Percentiles rank a stretch among this genome's conserved stretches.
Conservation (phyloP, 495 filamentous ascomycete genomes). For the Amorphotheca resinae region DNA sequence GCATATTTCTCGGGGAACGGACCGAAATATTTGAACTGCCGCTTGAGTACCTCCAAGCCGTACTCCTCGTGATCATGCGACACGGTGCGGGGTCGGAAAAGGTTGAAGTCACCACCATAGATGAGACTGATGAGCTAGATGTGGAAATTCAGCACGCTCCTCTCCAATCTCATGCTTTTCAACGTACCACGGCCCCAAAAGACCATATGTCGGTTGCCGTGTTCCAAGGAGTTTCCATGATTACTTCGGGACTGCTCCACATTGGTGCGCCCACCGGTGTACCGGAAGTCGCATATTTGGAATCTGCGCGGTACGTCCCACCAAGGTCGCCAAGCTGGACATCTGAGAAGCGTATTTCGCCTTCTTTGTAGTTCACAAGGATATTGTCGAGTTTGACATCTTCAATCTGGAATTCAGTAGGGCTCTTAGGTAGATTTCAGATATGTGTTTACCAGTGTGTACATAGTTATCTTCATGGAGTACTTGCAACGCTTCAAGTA, state of each 20-base stretch:
- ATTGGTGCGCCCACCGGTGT: conserved; percentile 27
- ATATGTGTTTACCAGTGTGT: conserved; percentile 24
- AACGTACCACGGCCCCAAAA: conserved; percentile 26
- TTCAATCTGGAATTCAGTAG: not conserved
- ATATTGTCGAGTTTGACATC: conserved; percentile 32
- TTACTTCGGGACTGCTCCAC: conserved; percentile 29
- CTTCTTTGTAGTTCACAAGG: conserved; percentile 26
- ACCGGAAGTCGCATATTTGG: conserved; percentile 25
- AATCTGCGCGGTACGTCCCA: conserved; percentile 24
- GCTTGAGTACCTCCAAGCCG: conserved; percentile 27
- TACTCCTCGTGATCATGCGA: conserved; percentile 27
- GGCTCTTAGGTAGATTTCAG: not conserved
- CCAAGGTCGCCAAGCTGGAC: conserved; percentile 30
- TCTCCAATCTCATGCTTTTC: no score
- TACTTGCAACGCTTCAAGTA: conserved; percentile 26
- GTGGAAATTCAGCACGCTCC: no score
- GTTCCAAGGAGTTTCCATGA: conserved; percentile 23
- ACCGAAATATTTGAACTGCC: conserved; percentile 29
- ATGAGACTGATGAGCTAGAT: conserved; percentile 31
- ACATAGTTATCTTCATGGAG: conserved; percentile 29
- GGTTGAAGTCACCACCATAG: conserved; percentile 28
- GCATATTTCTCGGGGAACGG: conserved; percentile 29
- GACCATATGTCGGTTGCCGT: conserved; percentile 35
- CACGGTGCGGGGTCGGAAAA: conserved; percentile 29
- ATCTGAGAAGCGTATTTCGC: conserved; percentile 24